phyloP scores from a whole-genome alignment of 2,329 filamentous ascomycete species.

The Botrytis aclada region DNA sequence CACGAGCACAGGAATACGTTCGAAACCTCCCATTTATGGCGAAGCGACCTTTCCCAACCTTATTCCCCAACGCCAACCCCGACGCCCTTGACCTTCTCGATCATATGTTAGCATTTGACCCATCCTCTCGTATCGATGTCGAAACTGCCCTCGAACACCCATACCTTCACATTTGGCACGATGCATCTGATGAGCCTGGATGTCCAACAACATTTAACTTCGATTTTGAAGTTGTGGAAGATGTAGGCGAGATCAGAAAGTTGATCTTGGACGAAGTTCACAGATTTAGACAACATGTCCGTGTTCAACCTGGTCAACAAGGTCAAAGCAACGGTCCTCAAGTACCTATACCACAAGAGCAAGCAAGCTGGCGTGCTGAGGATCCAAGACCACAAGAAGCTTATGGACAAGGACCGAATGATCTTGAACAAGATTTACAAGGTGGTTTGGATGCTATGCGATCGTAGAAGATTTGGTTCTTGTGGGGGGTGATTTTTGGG shows the following conservation, averaged over 20 bases:
- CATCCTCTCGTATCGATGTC: constrained; percentile 86
- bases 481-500: not conserved
- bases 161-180: constrained; percentile 95
- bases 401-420: constrained; percentile 34
- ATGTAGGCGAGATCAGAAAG: constrained; percentile 89
- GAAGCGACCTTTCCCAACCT: constrained; percentile 81
- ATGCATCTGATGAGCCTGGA: constrained; percentile 89
- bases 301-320: constrained; percentile 37
- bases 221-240: constrained; percentile 95
- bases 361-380: constrained; percentile 36
- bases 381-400: constrained; percentile 40
- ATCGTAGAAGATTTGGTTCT: constrained; percentile 22
- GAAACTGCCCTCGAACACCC: constrained; percentile 94
- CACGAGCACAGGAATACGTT: constrained; percentile 95
- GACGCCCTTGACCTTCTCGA: constrained; percentile 94
- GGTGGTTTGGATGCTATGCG: constrained; percentile 39
- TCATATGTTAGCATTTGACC: constrained; percentile 96
- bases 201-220: constrained; percentile 97
- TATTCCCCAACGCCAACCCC: constrained; percentile 94
- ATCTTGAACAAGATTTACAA: constrained; percentile 40
- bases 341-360: constrained; percentile 37
- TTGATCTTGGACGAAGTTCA: constrained; percentile 97
- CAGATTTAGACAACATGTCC: constrained; percentile 66
- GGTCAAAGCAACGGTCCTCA: constrained; percentile 30
- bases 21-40: constrained; percentile 93